These are phyloP conservation scores for Quercus variabilis DNA, from an alignment of 306 rosid genomes.

Conservation along the genomic window DNA sequence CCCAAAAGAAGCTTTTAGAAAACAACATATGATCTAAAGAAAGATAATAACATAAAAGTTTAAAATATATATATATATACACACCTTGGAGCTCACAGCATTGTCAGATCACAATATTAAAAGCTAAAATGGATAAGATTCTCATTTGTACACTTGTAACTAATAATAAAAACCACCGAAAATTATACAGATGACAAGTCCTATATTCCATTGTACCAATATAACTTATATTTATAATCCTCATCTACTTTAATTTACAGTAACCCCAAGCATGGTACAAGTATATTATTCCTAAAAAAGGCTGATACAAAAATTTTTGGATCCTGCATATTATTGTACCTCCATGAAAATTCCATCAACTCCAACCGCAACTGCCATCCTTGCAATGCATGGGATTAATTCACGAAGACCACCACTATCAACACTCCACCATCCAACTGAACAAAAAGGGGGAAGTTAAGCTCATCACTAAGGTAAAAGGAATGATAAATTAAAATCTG, in stretches of 20 bases:
- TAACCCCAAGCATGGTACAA: neutral
- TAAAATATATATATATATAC: neutral
- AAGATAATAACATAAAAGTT: neutral
- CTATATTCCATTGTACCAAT: neutral
- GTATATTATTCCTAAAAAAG: too few species aligned
- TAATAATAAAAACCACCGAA: neutral
- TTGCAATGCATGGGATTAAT: conserved; percentile 92
- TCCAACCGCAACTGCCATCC: conserved; percentile 95
- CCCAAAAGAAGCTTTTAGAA: conserved; percentile 20
- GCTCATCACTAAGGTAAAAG: conserved; percentile 6
- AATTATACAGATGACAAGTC: neutral
- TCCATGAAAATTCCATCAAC: conserved; percentile 99
- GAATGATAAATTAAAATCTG: neutral
- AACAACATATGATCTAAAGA: conserved; percentile 11
- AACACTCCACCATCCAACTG: conserved; percentile 96
- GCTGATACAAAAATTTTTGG: neutral
- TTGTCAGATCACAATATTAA: neutral
- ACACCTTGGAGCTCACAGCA: neutral
- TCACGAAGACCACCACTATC: conserved; percentile 99
- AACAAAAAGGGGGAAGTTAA: conserved; percentile 27
- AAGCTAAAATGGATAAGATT: neutral
- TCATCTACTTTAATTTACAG: neutral
- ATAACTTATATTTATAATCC: too few species aligned
- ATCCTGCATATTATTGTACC: conserved; percentile 41
- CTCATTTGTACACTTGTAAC: neutral